Base-by-base conservation (phyloP, 192 early-diverging fungal genomes). In the Oehlia diaphana region DNA sequence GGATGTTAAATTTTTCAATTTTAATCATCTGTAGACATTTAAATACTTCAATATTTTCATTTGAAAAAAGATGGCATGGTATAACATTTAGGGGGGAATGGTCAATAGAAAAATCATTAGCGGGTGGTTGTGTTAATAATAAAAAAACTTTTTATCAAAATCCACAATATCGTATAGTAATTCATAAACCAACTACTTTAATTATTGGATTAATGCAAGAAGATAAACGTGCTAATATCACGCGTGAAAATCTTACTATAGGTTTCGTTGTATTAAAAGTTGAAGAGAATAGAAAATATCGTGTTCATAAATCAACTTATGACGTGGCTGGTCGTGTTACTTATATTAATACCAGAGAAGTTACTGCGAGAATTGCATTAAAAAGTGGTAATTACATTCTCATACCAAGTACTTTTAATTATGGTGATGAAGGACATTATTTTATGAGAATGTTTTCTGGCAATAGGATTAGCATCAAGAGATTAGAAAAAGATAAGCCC, bases 71-170 rank as follows among this genome's bases (percentile, higher is more conserved):
- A 13, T 88, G 83, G 86, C 81, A 87, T 63, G 63, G 65, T 16
- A 26, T 33, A 21, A 62, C 50, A 31, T 88, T 84, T 63, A 79
- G 58, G 42, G 84, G 86, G 12, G 35, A 62, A 13, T 88, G 87
- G 87, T 88, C 86, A 31, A 35, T 75, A 23, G 72, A 77, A 28
- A 68, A 72, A 21, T 64, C 68, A 21, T 87, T 80, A 19, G 79
- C 86, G 0, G 87, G 87, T 8, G 87, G 87, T 9, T 85, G 81
- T 66, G 76, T 88, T 67, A 84, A 86, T 49, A 65, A 88, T 61
- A 58, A 68, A 31, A 35, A 79, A 65, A 83, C 82, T 5, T 88
- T 88, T 70, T 63, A 76, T 42, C 47, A 82, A 23, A 88, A 88
- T 71, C 86, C 85, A 42, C 87, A 88, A 72, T 88, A 76, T 74